Conservation (phyloP, 1,284 basidiomycete species). For the Puccinia horiana region DNA sequence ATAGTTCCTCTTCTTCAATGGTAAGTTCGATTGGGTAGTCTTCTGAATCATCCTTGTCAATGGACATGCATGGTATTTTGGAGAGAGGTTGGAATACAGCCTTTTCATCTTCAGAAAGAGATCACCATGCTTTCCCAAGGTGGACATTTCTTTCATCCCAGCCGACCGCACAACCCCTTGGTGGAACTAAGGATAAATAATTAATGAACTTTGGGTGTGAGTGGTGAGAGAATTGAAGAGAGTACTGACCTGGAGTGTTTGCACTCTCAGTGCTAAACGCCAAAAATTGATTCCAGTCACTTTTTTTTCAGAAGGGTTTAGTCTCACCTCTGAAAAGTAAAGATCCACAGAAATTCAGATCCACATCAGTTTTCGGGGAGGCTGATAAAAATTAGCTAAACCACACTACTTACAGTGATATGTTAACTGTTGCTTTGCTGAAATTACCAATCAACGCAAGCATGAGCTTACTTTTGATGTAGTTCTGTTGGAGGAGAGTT, state of each 20-base stretch:
- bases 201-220: not conserved
- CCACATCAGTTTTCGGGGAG: not conserved
- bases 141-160: conserved; percentile 12
- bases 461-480: not conserved
- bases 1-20: not conserved
- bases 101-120: not conserved
- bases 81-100: not conserved
- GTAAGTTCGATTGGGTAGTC: not conserved
- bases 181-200: not conserved
- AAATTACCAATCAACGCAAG: not conserved
- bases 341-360: not conserved
- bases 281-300: not conserved
- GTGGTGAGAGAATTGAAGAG: not conserved
- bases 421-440: not conserved
- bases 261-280: conserved; percentile 1
- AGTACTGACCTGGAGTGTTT: not conserved
- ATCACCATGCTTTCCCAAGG: not conserved
- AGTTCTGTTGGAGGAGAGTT: not conserved
- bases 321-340: not conserved
- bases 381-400: not conserved
- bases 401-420: not conserved
- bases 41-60: not conserved
- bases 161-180: not conserved
- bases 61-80: not conserved
- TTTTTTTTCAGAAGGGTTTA: not conserved